Evolutionary conservation across 73 alveolate genomes (phyloP).

Genomic region (Symbiodinium pilosum): DNA sequence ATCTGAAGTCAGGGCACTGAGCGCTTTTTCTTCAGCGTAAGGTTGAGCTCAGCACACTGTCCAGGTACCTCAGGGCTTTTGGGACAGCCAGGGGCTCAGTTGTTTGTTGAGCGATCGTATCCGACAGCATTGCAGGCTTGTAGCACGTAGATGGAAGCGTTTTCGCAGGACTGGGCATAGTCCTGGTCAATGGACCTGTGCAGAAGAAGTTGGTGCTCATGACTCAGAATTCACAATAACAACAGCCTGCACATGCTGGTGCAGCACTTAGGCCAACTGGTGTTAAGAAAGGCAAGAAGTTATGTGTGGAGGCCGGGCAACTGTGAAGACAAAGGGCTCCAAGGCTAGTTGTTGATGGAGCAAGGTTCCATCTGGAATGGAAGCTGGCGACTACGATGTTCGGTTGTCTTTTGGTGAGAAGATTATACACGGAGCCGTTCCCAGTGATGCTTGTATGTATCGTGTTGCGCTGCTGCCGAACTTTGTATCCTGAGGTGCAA

Average conservation of each 20-base stretch:
- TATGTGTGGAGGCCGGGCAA: slow-evolving; percentile 55
- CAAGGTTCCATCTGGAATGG: slow-evolving; percentile 92
- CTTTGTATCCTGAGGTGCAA: slow-evolving; percentile 41
- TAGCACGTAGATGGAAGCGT: not conserved
- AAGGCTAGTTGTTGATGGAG: no score
- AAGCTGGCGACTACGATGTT: slow-evolving; percentile 84
- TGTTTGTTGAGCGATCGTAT: no score
- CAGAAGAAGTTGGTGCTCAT: slow-evolving; percentile 51
- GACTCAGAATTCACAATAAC: not conserved
- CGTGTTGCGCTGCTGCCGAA: not conserved
- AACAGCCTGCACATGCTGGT: not conserved
- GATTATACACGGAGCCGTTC: slow-evolving; percentile 34
- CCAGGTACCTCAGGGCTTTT: slow-evolving; percentile 92
- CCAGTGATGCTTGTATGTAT: not conserved
- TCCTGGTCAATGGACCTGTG: slow-evolving; percentile 90
- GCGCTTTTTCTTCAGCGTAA: not conserved
- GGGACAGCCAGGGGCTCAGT: slow-evolving; percentile 58
- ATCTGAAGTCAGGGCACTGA: not conserved
- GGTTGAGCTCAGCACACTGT: not conserved
- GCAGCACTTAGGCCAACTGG: slow-evolving; percentile 69
- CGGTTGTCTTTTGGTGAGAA: slow-evolving; percentile 71
- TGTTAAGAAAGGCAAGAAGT: slow-evolving; percentile 79
- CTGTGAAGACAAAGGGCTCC: not conserved
- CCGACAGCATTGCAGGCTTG: not conserved
- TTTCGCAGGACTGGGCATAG: slow-evolving; percentile 59